A percentile compares a stretch with the other conserved stretches of the same genome.
Evolutionary conservation across 2,329 filamentous ascomycete genomes (phyloP).

Genomic region (Arthrobotrys entomopaga): DNA sequence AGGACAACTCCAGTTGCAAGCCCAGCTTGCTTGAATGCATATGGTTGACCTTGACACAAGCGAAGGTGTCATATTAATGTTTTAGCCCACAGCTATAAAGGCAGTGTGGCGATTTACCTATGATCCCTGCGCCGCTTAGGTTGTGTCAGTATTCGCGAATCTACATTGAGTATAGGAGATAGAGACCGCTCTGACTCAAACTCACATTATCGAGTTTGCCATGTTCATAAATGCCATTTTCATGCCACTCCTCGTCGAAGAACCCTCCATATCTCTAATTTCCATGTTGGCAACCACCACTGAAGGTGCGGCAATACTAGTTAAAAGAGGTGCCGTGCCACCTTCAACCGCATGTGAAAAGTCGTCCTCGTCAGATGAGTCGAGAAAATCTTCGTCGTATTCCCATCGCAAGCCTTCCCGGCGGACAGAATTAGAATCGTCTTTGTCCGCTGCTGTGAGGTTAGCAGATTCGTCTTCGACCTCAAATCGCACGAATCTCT

Average conservation of each 20-base stretch:
- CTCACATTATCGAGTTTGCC: slow-evolving; percentile 96
- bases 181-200: slow-evolving; percentile 70
- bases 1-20: slow-evolving; percentile 81
- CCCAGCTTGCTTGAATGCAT: slow-evolving; percentile 93
- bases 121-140: slow-evolving; percentile 71
- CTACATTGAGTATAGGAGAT: slow-evolving; percentile 6
- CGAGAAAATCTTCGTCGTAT: slow-evolving; percentile 72
- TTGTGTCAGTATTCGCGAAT: slow-evolving; percentile 17
- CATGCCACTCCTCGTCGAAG: slow-evolving; percentile 83
- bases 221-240: slow-evolving; percentile 98
- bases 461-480: slow-evolving; percentile 21
- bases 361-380: slow-evolving; percentile 60
- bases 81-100: background rate
- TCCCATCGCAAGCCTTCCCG: slow-evolving; percentile 63
- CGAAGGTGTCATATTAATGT: background rate
- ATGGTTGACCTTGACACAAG: slow-evolving; percentile 75
- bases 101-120: slow-evolving; percentile 62
- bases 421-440: slow-evolving; percentile 44
- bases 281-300: slow-evolving; percentile 72
- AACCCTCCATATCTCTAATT: slow-evolving; percentile 68
- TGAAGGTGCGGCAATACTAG: slow-evolving; percentile 83
- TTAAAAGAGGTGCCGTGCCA: slow-evolving; percentile 75
- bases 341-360: slow-evolving; percentile 59
- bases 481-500: slow-evolving; percentile 44
- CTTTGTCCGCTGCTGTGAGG: background rate